Percentiles rank a stretch among this genome's conserved stretches.
These are phyloP conservation scores for Xanthoceras sorbifolium DNA, from an alignment of 345 rosid genomes.

Conservation along the genomic window DNA sequence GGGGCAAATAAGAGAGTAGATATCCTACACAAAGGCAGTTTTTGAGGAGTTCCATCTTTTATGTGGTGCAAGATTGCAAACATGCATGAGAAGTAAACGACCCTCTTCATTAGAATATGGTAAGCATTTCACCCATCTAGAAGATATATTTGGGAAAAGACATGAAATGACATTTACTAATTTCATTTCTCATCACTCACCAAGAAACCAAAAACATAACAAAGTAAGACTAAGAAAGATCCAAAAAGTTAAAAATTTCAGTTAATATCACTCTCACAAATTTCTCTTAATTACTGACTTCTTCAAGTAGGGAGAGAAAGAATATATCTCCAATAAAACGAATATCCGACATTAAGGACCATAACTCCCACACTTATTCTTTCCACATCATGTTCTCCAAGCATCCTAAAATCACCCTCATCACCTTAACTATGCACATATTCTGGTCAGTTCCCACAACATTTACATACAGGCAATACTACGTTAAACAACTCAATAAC, in stretches of 20 bases:
- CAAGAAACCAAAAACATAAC: neutral
- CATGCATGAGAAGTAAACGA: neutral
- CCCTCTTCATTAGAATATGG: neutral
- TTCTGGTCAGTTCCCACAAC: neutral
- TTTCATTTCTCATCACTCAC: neutral
- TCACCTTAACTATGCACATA: neutral
- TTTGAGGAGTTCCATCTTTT: neutral
- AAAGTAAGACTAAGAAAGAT: neutral
- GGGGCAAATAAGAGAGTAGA: neutral
- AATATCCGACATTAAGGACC: neutral
- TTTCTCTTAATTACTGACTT: constrained; percentile 5
- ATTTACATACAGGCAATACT: neutral
- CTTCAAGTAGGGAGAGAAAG: neutral
- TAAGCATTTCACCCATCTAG: neutral
- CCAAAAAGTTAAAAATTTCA: neutral
- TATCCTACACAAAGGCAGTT: neutral
- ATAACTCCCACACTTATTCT: neutral
- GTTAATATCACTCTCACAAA: neutral
- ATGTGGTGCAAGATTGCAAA: neutral
- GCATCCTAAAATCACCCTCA: neutral
- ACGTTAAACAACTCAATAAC: neutral
- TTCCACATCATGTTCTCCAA: neutral
- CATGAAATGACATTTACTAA: neutral
- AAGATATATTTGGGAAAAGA: neutral
- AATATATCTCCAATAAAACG: neutral